phyloP scores from a whole-genome alignment of 2,329 filamentous ascomycete genomes.

The Epichloe festucae region DNA sequence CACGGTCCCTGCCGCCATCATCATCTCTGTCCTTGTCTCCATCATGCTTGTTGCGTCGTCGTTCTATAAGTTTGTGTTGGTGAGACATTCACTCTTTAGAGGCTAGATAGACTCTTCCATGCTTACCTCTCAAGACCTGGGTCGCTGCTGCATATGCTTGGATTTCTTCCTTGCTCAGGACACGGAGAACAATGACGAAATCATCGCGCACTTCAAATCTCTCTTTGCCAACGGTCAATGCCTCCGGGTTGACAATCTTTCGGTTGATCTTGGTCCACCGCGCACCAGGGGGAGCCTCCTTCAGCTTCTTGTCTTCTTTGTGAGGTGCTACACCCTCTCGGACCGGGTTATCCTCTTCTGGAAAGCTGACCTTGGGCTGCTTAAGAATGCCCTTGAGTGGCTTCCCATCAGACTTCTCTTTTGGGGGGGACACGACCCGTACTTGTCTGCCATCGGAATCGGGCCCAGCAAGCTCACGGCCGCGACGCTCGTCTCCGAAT shows the following conservation, averaged over 20 bases:
- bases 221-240: conserved; percentile 75
- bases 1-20: conserved; percentile 1
- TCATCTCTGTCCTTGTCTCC: conserved; percentile 24
- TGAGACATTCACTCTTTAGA: neutral
- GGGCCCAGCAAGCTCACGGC: conserved; percentile 26
- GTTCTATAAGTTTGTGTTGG: conserved; percentile 11
- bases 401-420: conserved; percentile 50
- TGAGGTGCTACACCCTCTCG: conserved; percentile 88
- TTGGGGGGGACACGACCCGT: conserved; percentile 59
- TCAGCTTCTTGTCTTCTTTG: conserved; percentile 64
- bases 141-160: conserved; percentile 75
- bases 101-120: neutral
- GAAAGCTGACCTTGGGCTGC: conserved; percentile 68
- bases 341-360: conserved; percentile 70
- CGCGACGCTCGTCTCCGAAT: conserved; percentile 21
- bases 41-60: conserved; percentile 21
- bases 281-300: conserved; percentile 68
- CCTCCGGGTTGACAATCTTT: conserved; percentile 78
- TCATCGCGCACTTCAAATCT: conserved; percentile 85
- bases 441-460: conserved; percentile 33
- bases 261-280: conserved; percentile 91
- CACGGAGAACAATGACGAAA: conserved; percentile 83
- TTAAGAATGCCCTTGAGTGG: conserved; percentile 77
- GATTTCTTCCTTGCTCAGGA: conserved; percentile 80
- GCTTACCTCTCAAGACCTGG: conserved; percentile 63